Percentiles rank a stretch among this genome's conserved stretches.
Conservation (phyloP, 2,329 filamentous ascomycete species). For the Microsporum audouinii region DNA sequence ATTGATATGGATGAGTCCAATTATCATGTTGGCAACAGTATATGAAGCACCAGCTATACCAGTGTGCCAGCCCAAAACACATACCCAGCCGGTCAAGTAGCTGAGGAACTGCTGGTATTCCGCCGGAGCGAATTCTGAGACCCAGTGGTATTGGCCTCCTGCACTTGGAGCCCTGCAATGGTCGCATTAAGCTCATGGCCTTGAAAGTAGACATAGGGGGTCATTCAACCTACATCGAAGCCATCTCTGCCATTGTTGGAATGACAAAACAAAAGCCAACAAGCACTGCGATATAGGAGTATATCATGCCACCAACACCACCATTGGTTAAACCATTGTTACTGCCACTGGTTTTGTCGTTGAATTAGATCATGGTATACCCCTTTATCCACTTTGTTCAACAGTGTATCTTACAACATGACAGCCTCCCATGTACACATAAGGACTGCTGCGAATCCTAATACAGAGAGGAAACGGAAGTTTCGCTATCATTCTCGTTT, state of each 20-base stretch:
- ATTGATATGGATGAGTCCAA: slow-evolving; percentile 24
- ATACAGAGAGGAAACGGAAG: slow-evolving; percentile 36
- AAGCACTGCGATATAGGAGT: slow-evolving; percentile 8
- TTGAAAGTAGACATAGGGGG: too few species aligned
- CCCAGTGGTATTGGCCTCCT: slow-evolving; percentile 21
- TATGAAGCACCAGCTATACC: slow-evolving; percentile 19
- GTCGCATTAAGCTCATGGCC: neutral
- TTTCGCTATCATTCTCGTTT: slow-evolving; percentile 25
- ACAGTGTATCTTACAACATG: slow-evolving; percentile 7
- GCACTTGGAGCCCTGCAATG: slow-evolving; percentile 25
- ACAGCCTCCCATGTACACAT: slow-evolving; percentile 18
- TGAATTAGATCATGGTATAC: neutral
- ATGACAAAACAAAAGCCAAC: slow-evolving; percentile 8
- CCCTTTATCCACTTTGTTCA: neutral
- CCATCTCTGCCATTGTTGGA: slow-evolving; percentile 12
- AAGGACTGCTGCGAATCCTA: slow-evolving; percentile 35
- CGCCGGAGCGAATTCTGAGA: slow-evolving; percentile 16
- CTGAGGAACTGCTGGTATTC: slow-evolving; percentile 25
- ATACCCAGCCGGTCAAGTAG: slow-evolving; percentile 22
- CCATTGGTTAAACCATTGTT: slow-evolving; percentile 9
- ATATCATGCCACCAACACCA: slow-evolving; percentile 9
- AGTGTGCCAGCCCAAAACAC: slow-evolving; percentile 22
- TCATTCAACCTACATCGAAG: slow-evolving; percentile 9
- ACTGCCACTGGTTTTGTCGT: neutral
- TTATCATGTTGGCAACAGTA: slow-evolving; percentile 24